Evolutionary conservation across 768 basidiomycete species (phyloP).

Genomic region (Leccinum broughii): DNA sequence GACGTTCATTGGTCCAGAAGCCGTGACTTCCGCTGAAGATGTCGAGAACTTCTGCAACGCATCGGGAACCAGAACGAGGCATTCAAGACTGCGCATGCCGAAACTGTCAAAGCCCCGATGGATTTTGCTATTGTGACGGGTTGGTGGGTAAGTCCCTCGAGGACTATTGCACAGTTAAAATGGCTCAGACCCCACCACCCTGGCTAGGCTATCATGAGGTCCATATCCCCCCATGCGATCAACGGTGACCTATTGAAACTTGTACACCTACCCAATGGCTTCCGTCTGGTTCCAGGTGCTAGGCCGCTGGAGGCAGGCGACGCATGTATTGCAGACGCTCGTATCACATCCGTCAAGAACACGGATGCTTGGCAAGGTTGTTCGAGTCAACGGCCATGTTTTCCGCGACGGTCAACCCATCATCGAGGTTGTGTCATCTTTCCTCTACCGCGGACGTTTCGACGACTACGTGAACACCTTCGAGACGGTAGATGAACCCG

Average conservation of each 20-base stretch:
- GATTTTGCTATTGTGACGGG: constrained; percentile 98
- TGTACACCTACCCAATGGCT: constrained; percentile 96
- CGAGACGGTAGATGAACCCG: constrained; percentile 86
- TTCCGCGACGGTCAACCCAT: constrained; percentile 75
- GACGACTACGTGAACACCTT: constrained; percentile 95
- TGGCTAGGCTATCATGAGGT: constrained; percentile 93
- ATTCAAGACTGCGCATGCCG: constrained; percentile 77
- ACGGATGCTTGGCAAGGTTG: constrained; percentile 87
- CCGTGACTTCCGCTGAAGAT: constrained; percentile 70
- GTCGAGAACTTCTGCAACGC: constrained; percentile 87
- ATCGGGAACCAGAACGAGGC: constrained; percentile 91
- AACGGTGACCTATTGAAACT: constrained; percentile 95
- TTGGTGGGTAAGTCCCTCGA: constrained; percentile 76
- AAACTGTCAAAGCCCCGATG: constrained; percentile 85
- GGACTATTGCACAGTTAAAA: neutral
- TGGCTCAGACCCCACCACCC: constrained; percentile 12
- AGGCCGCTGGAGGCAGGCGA: constrained; percentile 81
- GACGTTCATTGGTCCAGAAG: constrained; percentile 84
- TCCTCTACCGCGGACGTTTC: constrained; percentile 96
- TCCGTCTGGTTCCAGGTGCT: constrained; percentile 82
- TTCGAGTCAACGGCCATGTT: constrained; percentile 85
- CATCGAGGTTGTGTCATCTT: constrained; percentile 92
- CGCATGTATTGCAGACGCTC: constrained; percentile 85
- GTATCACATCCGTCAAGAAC: constrained; percentile 87
- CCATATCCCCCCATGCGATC: constrained; percentile 90